These are phyloP conservation scores for Penicillium sp. DNA, from an alignment of 2,329 filamentous ascomycete genomes.

Conservation along the genomic window DNA sequence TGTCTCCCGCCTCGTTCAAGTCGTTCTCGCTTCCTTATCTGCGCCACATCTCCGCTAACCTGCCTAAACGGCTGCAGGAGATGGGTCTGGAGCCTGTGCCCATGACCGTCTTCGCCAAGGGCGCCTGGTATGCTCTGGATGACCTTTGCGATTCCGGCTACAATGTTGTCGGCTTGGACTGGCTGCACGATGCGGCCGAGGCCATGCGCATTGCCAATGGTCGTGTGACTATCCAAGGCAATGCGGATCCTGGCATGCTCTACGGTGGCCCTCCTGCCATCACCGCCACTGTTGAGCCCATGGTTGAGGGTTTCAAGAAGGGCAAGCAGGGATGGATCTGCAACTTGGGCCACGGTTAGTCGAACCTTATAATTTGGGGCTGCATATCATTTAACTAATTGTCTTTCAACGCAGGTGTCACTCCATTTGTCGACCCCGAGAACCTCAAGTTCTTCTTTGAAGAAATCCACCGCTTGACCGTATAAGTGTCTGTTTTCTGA, in stretches of 20 bases:
- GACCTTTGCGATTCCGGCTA: slow-evolving; percentile 85
- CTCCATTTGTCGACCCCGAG: slow-evolving; percentile 89
- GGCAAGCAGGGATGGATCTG: slow-evolving; percentile 94
- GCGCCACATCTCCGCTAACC: slow-evolving; percentile 73
- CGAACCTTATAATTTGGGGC: neutral
- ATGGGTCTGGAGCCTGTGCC: slow-evolving; percentile 77
- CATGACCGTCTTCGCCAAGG: slow-evolving; percentile 98
- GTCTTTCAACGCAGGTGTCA: slow-evolving; percentile 64
- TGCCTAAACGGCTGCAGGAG: slow-evolving; percentile 71
- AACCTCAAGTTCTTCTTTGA: slow-evolving; percentile 91
- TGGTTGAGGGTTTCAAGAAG: slow-evolving; percentile 80
- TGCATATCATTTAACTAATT: slow-evolving; percentile 20
- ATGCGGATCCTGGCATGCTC: slow-evolving; percentile 88
- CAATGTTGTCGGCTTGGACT: slow-evolving; percentile 91
- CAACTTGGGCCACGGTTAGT: slow-evolving; percentile 88
- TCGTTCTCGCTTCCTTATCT: slow-evolving; percentile 85
- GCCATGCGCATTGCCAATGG: slow-evolving; percentile 76
- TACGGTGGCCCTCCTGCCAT: slow-evolving; percentile 83
- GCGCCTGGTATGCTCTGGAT: slow-evolving; percentile 91
- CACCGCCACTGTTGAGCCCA: slow-evolving; percentile 74
- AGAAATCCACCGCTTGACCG: slow-evolving; percentile 69
- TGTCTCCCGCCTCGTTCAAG: slow-evolving; percentile 79
- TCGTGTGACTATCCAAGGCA: slow-evolving; percentile 83
- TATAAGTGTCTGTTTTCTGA: slow-evolving; percentile 10
- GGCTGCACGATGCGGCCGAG: slow-evolving; percentile 84